Evolutionary conservation across 176 grass and related monocot species (phyloP), one percentile per base, ranked within the genome.

Genomic region (Thalia dealbata): DNA sequence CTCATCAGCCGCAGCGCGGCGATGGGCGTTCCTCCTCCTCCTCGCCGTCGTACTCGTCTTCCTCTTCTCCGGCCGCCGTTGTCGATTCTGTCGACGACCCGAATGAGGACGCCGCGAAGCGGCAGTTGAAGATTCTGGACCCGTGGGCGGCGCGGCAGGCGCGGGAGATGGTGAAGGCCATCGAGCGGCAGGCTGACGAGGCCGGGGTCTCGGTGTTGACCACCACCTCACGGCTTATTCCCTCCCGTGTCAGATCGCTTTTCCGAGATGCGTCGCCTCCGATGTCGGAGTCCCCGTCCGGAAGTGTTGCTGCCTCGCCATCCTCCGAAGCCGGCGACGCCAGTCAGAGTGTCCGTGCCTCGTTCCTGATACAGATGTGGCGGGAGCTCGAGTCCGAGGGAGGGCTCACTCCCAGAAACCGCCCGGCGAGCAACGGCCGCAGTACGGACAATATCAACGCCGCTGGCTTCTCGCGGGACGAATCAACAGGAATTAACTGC

Each of bases 331-430:
- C 56, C 2, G 35, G 66, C 63, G 84, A 92, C 7, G 75, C 84
- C 18, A 79, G 79, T 0, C 82, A 74, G 11, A 90, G 77, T 3
- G 83, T 90, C 24, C 86, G 89, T 0, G 89, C 92, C 14, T 91
- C 92, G 0, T 96, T 88, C 58, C 79, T 96, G 59, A 96, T 96
- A 67, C 92, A 96, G 72, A 90, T 85, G 32, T 96, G 92, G 92
- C 78, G 88, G 76, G 92, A 89, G 73, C 67, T 96, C 56, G 92
- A 96, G 86, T 84, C 73, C 14, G 59, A 75, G 73, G 73, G 83
- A 8, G 79, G 83, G 61, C 78, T 79, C 0, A 82, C 88, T 19
- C 38, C 19, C 73, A 77, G 75, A 27, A 78, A 76, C n/a, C 81
- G 75, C 63, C 23, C 74, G 7, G 7, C 63, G 9, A 21, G 45